Conservation (phyloP, 805 yeast genomes). For the Candida berthetii region DNA sequence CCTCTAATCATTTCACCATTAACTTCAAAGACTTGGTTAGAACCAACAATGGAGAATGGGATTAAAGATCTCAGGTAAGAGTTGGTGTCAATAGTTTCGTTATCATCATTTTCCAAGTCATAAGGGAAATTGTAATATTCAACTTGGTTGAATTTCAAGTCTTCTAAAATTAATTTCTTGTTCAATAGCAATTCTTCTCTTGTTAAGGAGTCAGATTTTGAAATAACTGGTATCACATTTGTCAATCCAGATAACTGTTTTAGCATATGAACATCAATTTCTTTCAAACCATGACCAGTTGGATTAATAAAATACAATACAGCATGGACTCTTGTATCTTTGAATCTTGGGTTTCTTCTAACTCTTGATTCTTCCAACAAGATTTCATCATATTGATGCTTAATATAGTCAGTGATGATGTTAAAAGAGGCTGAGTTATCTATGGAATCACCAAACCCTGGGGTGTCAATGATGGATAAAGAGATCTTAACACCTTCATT, state of each 20-base stretch:
- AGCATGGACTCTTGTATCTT: conserved; percentile 77
- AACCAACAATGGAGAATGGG: conserved; percentile 67
- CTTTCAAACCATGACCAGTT: conserved; percentile 76
- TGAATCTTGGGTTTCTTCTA: conserved; percentile 79
- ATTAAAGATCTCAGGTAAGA: conserved; percentile 55
- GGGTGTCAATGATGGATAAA: conserved; percentile 72
- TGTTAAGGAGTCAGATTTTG: conserved; percentile 83
- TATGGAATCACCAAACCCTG: conserved; percentile 74
- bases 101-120: conserved; percentile 46
- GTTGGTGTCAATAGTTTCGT: conserved; percentile 60
- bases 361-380: conserved; percentile 75
- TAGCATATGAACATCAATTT: conserved; percentile 76
- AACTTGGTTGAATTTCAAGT: conserved; percentile 61
- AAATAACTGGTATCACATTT: conserved; percentile 79
- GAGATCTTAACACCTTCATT: conserved; percentile 81
- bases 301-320: conserved; percentile 75
- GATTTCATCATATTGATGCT: conserved; percentile 81
- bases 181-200: conserved; percentile 70
- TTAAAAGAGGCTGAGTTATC: conserved; percentile 65
- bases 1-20: conserved; percentile 36
- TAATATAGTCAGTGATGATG: conserved; percentile 67
- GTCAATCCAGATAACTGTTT: conserved; percentile 72
- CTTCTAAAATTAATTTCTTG: conserved; percentile 71
- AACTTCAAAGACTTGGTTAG: conserved; percentile 53
- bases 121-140: conserved; percentile 73